Conservation (phyloP, 305 asterid genomes). For the Petunia hybrid region DNA sequence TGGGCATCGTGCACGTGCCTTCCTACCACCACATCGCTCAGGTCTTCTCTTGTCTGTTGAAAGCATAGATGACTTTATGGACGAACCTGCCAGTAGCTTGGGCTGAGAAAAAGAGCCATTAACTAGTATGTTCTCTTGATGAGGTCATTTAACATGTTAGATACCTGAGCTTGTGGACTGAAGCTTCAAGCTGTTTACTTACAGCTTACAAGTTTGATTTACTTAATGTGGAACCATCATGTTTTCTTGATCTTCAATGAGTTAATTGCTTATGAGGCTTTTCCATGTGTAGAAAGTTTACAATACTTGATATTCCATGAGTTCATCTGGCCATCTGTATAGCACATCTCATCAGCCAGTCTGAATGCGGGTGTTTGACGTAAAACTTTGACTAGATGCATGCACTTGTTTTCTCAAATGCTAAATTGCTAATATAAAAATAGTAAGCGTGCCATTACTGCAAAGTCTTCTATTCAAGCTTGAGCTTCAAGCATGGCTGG, state of each 20-base stretch:
- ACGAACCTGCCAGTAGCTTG: conserved; percentile 9
- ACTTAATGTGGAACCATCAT: not conserved
- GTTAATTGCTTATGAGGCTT: conserved; percentile 7
- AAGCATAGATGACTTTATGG: conserved; percentile 22
- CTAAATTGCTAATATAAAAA: not conserved
- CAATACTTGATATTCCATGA: not conserved
- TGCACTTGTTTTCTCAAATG: conserved; percentile 3
- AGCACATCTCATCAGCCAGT: not conserved
- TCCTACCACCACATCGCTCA: conserved; percentile 68
- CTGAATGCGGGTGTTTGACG: not conserved
- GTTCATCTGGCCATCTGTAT: conserved; percentile 16
- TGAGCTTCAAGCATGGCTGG: conserved; percentile 22
- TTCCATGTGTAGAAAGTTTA: conserved; percentile 23
- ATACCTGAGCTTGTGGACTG: conserved; percentile 28
- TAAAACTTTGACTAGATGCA: not conserved
- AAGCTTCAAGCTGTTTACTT: conserved; percentile 6
- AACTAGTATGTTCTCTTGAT: conserved; percentile 17
- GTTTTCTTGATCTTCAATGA: conserved; percentile 16
- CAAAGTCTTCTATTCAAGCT: not conserved
- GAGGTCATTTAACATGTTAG: conserved; percentile 31
- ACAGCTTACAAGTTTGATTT: conserved; percentile 29
- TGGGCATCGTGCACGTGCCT: conserved; percentile 86
- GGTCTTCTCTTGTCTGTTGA: conserved; percentile 80
- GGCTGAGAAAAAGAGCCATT: not conserved
- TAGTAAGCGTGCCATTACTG: not conserved